A percentile compares a stretch with the other conserved stretches of the same genome.
Conservation (phyloP, 495 filamentous ascomycete species). For the Penicillium waksmanii region DNA sequence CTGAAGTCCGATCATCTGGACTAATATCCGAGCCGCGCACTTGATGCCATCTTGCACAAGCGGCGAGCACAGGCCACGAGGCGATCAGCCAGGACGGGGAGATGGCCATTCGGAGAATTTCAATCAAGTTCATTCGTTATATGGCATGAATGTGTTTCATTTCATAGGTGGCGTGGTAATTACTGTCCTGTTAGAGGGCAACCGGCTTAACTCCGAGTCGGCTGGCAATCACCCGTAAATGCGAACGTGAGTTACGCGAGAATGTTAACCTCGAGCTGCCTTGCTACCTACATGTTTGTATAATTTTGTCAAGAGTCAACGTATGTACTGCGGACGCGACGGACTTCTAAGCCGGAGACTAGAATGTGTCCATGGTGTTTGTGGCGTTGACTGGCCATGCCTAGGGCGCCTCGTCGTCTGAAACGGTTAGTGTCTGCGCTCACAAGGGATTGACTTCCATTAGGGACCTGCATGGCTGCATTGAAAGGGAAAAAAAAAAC, state of each 20-base stretch:
- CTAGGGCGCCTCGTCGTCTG: not conserved
- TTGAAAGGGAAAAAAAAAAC: not conserved
- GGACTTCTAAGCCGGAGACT: not conserved
- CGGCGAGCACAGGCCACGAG: conserved; percentile 26
- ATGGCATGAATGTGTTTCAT: too few relatives aligned
- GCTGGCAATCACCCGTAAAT: conserved; percentile 28
- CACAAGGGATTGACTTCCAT: conserved; percentile 1
- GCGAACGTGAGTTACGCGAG: conserved; percentile 27
- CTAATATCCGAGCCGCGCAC: conserved; percentile 20
- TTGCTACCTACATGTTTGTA: not conserved
- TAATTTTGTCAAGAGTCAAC: not conserved
- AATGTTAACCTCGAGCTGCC: conserved; percentile 10
- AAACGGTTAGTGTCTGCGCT: conserved; percentile 5
- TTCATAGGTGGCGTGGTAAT: not conserved
- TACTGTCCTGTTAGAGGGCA: not conserved
- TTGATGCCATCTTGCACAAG: conserved; percentile 34
- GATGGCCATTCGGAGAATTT: conserved; percentile 25
- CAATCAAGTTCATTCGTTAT: not conserved
- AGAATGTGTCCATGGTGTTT: not conserved
- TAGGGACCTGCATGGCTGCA: not conserved
- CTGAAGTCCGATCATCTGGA: conserved; percentile 24
- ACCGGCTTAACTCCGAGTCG: not conserved
- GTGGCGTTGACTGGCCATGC: not conserved
- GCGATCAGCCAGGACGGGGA: conserved; percentile 19
- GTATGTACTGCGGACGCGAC: not conserved